Evolutionary conservation across 1,284 basidiomycete species (phyloP), one percentile per base, ranked within the genome.

Genomic region (Thelephora terrestris): DNA sequence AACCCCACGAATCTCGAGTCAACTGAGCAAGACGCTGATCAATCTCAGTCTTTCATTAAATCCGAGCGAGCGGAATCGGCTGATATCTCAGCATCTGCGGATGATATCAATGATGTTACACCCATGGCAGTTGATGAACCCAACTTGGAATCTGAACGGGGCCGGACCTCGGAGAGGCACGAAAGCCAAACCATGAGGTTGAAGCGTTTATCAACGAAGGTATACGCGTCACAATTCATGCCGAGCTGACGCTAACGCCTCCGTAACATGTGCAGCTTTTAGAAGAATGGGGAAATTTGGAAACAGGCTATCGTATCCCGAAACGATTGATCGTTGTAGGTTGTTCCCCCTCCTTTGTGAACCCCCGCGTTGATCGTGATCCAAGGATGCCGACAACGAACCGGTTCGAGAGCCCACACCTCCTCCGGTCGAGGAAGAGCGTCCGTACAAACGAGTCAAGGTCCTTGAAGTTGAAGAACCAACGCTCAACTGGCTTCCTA

Each of bases 251-350:
- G 29, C 29, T 32, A 3, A 32, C 14, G 4, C 6, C 29, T 9
- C n/a, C n/a, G n/a, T n/a, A 10, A 10, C 3, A 14, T n/a, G 10
- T 9, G n/a, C 55, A 85, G 77, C 70, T 93, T 14, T 65, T 90
- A 3, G 74, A 74, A 17, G 71, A 81, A 47, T 96, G 92, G 92
- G 75, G 78, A 29, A 72, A 71, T 17, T 72, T 95, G 39, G 80
- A 85, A 45, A 67, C 82, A 36, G 84, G 79, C 7, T 93, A 89
- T 63, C 83, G 91, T 55, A 95, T 96, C 75, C 85, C 88, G 7
- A 89, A 87, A 61, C 72, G 81, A 47, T 56, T 72, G 43, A 76
- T 74, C 60, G 64, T 57, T 37, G 63, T 71, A 59, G 49, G 77
- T 71, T 23, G 32, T 32, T 45, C 34, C n/a, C 36, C 12, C 40